Conservation (phyloP, 2,329 filamentous ascomycete species). For the Cladosporium sp. region DNA sequence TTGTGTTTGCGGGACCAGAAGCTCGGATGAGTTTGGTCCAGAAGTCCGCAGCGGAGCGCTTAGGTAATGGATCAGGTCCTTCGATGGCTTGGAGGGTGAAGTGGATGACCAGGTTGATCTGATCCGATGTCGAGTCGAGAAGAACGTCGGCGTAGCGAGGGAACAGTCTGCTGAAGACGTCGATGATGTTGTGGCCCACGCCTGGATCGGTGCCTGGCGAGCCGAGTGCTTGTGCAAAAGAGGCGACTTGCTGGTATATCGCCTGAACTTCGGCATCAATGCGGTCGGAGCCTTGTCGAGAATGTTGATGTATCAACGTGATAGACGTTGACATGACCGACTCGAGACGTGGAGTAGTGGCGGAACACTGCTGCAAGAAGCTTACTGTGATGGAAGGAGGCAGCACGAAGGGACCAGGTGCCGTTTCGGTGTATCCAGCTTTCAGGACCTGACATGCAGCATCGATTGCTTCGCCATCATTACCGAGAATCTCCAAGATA, state of each 20-base stretch:
- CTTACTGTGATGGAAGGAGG: constrained; percentile 60
- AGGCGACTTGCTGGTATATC: constrained; percentile 58
- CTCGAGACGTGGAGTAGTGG: constrained; percentile 62
- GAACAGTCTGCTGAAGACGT: constrained; percentile 63
- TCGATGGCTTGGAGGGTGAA: constrained; percentile 67
- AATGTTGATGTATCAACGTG: constrained; percentile 54
- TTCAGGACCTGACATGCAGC: constrained; percentile 66
- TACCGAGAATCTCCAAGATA: constrained; percentile 50
- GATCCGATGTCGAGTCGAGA: constrained; percentile 53
- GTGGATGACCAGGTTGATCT: constrained; percentile 62
- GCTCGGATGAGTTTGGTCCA: constrained; percentile 57
- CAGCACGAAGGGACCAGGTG: constrained; percentile 73
- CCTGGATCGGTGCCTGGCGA: constrained; percentile 63
- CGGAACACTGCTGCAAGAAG: constrained; percentile 51
- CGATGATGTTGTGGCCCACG: constrained; percentile 67
- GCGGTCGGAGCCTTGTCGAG: constrained; percentile 31
- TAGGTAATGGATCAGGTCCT: constrained; percentile 69
- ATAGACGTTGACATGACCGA: constrained; percentile 66
- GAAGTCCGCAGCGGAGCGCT: constrained; percentile 67
- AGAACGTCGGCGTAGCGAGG: constrained; percentile 58
- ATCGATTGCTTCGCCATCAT: constrained; percentile 64
- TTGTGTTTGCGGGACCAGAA: constrained; percentile 30
- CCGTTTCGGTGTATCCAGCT: constrained; percentile 68
- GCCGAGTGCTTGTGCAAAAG: constrained; percentile 58
- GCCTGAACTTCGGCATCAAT: constrained; percentile 47